Evolutionary conservation across 768 basidiomycete genomes (phyloP), one percentile per base, ranked within the genome.

Genomic region (Hirschioporus abietinus): DNA sequence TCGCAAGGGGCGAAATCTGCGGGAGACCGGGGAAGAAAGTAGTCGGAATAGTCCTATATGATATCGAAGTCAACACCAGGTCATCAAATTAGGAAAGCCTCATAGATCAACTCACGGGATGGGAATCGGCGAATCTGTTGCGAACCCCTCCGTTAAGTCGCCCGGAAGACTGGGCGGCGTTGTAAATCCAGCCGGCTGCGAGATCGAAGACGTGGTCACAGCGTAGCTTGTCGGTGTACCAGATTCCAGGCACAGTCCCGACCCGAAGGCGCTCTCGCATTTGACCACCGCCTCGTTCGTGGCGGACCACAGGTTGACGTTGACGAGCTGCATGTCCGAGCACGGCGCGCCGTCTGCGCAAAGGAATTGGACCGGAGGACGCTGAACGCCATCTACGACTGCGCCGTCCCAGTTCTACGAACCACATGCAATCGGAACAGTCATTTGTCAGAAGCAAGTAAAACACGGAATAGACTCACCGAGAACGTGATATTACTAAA

Each of bases 261-360:
- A 59, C 6, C 75, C 75, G 66, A 71, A 76, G n/a, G 75, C 75
- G 63, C 70, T 72, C 63, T 71, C 70, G 70, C 75, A 76, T 60
- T 73, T 73, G 69, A 70, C 66, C 30, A 71, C 66, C 15, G 72
- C 74, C 69, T 69, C 65, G 66, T 69, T 65, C 17, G 73, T 73
- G 52, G 67, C 61, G 18, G 71, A 72, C 73, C 74, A 76, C 68
- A 76, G 71, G 69, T 74, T 70, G 8, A 76, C 75, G 68, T 76
- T 72, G 57, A 35, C 52, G 35, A 76, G 69, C 1, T 64, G 69
- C 58, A 76, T 75, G 64, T 71, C 66, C 63, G 63, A 69, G 71
- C 74, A 75, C 9, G 74, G 74, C 26, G 73, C 71, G 42, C 66
- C 68, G 63, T 72, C 72, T 6, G 73, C 71, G 61, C 74, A 75